Conservation (phyloP, 139 green algal species). For the Nannochloris sp. region DNA sequence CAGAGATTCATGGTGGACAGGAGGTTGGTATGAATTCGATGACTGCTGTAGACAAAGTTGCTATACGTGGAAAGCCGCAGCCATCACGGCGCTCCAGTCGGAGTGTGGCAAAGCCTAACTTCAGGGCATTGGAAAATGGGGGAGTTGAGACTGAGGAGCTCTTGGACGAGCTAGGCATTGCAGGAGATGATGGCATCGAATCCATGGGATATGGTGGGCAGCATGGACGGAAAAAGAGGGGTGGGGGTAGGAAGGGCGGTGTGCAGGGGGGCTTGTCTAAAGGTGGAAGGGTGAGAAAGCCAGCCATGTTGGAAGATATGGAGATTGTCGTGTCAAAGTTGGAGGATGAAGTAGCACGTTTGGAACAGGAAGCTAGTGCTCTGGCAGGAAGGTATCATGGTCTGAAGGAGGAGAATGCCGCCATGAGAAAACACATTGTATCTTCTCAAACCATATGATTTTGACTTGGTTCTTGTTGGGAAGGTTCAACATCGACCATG, state of each 20-base stretch:
- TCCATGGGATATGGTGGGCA: background rate
- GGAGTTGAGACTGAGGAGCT: background rate
- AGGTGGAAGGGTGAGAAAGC: background rate
- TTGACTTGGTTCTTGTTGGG: no score
- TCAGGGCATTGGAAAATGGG: slow-evolving; percentile 5
- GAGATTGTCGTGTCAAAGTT: background rate
- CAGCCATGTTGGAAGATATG: slow-evolving; percentile 4
- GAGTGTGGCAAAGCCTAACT: slow-evolving; percentile 6
- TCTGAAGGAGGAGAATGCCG: background rate
- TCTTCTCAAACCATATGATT: background rate
- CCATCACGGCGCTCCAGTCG: background rate
- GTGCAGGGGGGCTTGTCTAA: background rate
- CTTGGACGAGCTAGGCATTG: no score
- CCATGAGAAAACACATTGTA: background rate
- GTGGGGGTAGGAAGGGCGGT: background rate
- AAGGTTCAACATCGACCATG: no score
- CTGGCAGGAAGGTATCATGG: background rate
- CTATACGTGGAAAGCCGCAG: no score
- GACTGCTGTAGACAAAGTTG: no score
- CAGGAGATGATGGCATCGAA: background rate
- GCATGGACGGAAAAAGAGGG: background rate
- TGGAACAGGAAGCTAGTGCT: background rate
- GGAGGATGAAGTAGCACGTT: background rate
- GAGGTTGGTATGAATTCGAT: no score
- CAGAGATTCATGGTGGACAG: no score